Percentiles rank a stretch among this genome's conserved stretches.
These are phyloP conservation scores for Amanita muscaria DNA, from an alignment of 768 basidiomycete genomes.

Conservation along the genomic window DNA sequence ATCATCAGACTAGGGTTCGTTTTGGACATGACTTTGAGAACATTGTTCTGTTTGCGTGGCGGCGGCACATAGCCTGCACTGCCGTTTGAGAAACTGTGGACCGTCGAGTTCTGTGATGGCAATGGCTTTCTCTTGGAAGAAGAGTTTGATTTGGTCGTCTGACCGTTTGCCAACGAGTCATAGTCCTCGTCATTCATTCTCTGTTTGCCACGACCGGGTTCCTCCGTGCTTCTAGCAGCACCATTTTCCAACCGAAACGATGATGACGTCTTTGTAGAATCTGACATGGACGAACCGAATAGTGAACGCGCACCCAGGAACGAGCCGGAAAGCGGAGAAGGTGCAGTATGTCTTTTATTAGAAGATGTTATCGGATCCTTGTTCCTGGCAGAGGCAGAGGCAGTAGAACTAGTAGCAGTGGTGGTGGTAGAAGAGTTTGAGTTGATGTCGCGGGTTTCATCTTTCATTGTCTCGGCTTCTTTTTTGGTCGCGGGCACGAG, in stretches of 20 bases:
- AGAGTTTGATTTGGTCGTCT: background rate
- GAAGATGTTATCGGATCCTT: slow-evolving; percentile 6
- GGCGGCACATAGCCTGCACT: slow-evolving; percentile 9
- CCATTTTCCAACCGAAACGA: slow-evolving; percentile 24
- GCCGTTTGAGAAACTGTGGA: background rate
- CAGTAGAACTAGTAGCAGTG: background rate
- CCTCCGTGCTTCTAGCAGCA: slow-evolving; percentile 7
- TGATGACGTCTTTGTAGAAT: slow-evolving; percentile 31
- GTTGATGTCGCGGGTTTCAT: no score
- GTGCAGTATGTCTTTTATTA: slow-evolving; percentile 19
- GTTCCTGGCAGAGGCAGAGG: background rate
- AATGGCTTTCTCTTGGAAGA: slow-evolving; percentile 1
- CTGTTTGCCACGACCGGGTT: slow-evolving; percentile 2
- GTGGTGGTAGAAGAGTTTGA: background rate
- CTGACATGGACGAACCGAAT: slow-evolving; percentile 27
- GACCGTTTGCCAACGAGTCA: slow-evolving; percentile 45
- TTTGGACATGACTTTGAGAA: slow-evolving; percentile 24
- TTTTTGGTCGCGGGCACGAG: no score
- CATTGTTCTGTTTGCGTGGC: slow-evolving; percentile 5
- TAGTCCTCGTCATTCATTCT: slow-evolving; percentile 26
- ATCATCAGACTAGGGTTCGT: slow-evolving; percentile 35
- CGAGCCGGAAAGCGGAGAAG: slow-evolving; percentile 31
- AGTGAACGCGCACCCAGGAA: slow-evolving; percentile 33
- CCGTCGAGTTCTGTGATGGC: slow-evolving; percentile 9
- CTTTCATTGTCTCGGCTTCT: no score